Conservation (phyloP, 306 rosid genomes). For the Lagenaria siceraria region DNA sequence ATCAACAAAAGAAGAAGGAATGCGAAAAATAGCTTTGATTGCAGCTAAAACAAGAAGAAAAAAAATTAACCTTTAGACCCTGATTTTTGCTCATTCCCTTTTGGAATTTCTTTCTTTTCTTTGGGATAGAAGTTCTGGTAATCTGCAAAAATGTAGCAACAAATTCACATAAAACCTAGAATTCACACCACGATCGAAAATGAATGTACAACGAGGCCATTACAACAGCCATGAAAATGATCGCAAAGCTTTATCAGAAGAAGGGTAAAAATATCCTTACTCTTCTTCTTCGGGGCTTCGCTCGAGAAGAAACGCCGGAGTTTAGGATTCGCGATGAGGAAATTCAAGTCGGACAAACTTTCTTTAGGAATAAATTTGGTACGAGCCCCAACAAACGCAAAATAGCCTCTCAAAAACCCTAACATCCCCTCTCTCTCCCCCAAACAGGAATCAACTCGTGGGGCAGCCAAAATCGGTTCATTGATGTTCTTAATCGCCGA, state of each 20-base stretch:
- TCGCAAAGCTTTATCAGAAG: background rate
- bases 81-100: constrained; percentile 53
- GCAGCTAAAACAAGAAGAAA: background rate
- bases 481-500: constrained; percentile 20
- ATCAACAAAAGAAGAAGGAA: background rate
- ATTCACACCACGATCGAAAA: background rate
- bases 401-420: constrained; percentile 47
- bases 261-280: constrained; percentile 25
- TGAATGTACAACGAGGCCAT: background rate
- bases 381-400: constrained; percentile 32
- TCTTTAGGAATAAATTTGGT: constrained; percentile 19
- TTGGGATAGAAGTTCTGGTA: constrained; percentile 84
- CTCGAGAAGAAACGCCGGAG: constrained; percentile 51
- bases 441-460: constrained; percentile 23
- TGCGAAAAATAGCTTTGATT: background rate
- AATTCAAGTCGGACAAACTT: constrained; percentile 28
- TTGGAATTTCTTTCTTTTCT: constrained; percentile 73
- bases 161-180: background rate
- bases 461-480: constrained; percentile 17
- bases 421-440: constrained; percentile 39
- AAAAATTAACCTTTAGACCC: constrained; percentile 61
- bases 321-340: constrained; percentile 47
- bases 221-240: background rate
- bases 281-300: constrained; percentile 80
- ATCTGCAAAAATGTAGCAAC: constrained; percentile 26